Evolutionary conservation across 768 basidiomycete genomes (phyloP), one percentile per base, ranked within the genome.

Genomic region (Saitozyma sp.): DNA sequence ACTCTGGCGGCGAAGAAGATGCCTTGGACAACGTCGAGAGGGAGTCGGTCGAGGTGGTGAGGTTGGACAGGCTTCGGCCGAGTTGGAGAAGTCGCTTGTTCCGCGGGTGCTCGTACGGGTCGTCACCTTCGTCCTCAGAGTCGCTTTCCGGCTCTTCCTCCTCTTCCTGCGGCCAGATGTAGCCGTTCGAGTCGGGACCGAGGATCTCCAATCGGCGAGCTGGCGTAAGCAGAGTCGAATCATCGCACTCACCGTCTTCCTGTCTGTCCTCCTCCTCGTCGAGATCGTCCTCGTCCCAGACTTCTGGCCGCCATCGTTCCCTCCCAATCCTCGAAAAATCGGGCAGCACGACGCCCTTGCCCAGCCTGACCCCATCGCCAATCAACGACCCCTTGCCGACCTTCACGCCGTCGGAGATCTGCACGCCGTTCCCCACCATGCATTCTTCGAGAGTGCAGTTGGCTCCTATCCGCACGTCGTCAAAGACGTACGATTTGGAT

Each of bases 371-470:
- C 16, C 85, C 88, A 66, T 93, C 89, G 0, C 87, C 91, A 39
- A 98, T 83, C 65, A 99, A 77, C 66, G 87, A 89, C 0, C 96
- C 95, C 41, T 82, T 82, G 10, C 85, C 85, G n/a, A 99, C 81
- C 6, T 75, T 80, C 58, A 86, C 86, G 50, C 83, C 84, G 61
- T 89, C 87, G 61, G 84, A 86, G 56, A 99, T 84, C 40, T 80
- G 79, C n/a, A 89, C 92, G 9, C 85, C 85, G 20, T 86, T 82
- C 4, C 93, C 95, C 19, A 99, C 79, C 61, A 98, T 92, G 61
- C 90, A 89, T 64, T 86, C 83, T 69, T 87, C 84, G 54, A 98
- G 82, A n/a, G 84, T 81, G 71, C 78, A 81, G 10, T 71, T 66
- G 9, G 71, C 70, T 10, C 77, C 81, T 39, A 81, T 76, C 45